Percentiles rank a stretch among this genome's conserved stretches.
Evolutionary conservation across 805 yeast species (phyloP).

Genomic region (Ogataea dorogensis): DNA sequence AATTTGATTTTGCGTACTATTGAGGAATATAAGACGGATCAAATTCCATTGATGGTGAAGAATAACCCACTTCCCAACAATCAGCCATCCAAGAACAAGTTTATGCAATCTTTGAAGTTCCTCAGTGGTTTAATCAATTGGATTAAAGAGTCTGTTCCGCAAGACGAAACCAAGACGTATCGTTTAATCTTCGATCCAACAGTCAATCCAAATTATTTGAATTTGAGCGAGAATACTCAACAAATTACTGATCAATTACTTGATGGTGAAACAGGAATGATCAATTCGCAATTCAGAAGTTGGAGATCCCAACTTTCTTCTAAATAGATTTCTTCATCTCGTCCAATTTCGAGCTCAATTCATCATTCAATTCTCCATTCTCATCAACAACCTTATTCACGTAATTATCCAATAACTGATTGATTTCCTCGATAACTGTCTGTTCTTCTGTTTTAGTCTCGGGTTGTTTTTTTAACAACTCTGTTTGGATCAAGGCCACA

Average conservation of each 20-base stretch:
- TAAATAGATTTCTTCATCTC: conserved; percentile 13
- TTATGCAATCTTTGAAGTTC: conserved; percentile 79
- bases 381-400: conserved; percentile 19
- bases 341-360: conserved; percentile 13
- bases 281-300: conserved; percentile 50
- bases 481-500: conserved; percentile 53
- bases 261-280: conserved; percentile 40
- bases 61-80: conserved; percentile 37
- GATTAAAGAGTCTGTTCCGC: conserved; percentile 57
- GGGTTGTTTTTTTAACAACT: conserved; percentile 35
- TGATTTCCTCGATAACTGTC: conserved; percentile 19
- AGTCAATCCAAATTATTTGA: conserved; percentile 47
- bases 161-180: conserved; percentile 50
- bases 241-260: conserved; percentile 26
- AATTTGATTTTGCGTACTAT: conserved; percentile 58
- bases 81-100: conserved; percentile 51
- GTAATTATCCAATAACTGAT: conserved; percentile 19
- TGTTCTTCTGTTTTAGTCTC: conserved; percentile 18
- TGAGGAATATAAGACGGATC: conserved; percentile 75
- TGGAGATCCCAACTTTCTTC: conserved; percentile 44
- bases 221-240: conserved; percentile 46
- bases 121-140: conserved; percentile 83
- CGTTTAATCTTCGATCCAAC: conserved; percentile 54
- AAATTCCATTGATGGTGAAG: conserved; percentile 69
- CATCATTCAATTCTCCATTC: conserved; percentile 14